These are phyloP conservation scores for Salix suchowensis DNA, from an alignment of 345 rosid species.

Conservation along the genomic window DNA sequence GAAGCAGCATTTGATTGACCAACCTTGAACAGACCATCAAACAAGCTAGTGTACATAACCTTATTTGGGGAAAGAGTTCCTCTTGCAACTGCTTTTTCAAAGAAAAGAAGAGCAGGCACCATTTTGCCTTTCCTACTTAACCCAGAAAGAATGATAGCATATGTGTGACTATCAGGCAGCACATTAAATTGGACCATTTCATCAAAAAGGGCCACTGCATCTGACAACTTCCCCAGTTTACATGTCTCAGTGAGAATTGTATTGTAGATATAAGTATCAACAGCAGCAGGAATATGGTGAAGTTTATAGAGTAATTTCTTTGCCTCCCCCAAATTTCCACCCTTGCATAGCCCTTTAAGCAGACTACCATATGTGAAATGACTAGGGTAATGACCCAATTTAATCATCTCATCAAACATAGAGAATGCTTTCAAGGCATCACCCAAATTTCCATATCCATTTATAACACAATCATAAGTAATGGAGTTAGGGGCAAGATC, in stretches of 20 bases:
- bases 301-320: slow-evolving; percentile 52
- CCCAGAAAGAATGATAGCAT: slow-evolving; percentile 59
- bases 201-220: slow-evolving; percentile 55
- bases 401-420: slow-evolving; percentile 73
- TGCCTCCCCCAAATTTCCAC: slow-evolving; percentile 58
- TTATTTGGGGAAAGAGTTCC: slow-evolving; percentile 36
- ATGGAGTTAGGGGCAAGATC: slow-evolving; percentile 43
- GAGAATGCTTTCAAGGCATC: slow-evolving; percentile 55
- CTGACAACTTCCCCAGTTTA: slow-evolving; percentile 52
- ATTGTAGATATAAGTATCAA: slow-evolving; percentile 65
- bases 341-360: slow-evolving; percentile 78
- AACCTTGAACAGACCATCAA: slow-evolving; percentile 67
- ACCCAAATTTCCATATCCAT: slow-evolving; percentile 55
- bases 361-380: slow-evolving; percentile 69
- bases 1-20: slow-evolving; percentile 57
- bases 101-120: slow-evolving; percentile 60
- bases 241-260: slow-evolving; percentile 58
- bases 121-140: slow-evolving; percentile 64
- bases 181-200: slow-evolving; percentile 58
- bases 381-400: slow-evolving; percentile 57
- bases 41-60: slow-evolving; percentile 54
- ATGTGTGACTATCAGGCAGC: slow-evolving; percentile 65
- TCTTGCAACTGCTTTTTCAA: slow-evolving; percentile 43
- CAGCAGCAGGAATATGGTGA: slow-evolving; percentile 49
- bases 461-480: slow-evolving; percentile 65